phyloP scores from a whole-genome alignment of 768 basidiomycete species.

The Naganishia antarctica region DNA sequence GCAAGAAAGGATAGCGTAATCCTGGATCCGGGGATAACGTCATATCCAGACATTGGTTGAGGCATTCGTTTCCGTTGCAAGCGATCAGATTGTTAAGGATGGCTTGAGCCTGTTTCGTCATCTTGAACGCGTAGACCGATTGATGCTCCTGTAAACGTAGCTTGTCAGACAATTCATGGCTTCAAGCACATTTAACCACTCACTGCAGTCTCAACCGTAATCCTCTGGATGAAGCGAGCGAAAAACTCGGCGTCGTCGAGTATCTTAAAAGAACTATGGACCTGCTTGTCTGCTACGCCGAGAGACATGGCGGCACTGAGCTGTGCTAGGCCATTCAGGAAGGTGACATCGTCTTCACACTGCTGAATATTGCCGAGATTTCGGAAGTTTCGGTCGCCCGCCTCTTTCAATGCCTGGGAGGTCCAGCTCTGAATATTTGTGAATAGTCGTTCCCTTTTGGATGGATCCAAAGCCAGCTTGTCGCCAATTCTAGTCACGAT shows the following conservation, averaged over 20 bases:
- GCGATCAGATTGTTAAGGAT: constrained; percentile 15
- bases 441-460: constrained; percentile 3
- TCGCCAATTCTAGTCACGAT: constrained; percentile 17
- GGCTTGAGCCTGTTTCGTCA: constrained; percentile 14
- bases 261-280: background rate
- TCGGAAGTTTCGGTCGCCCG: constrained; percentile 13
- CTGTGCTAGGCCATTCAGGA: constrained; percentile 1
- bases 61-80: constrained; percentile 9
- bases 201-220: constrained; percentile 11
- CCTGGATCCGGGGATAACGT: constrained; percentile 2
- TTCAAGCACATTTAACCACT: background rate
- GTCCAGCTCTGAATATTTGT: constrained; percentile 15
- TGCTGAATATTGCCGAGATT: constrained; percentile 11
- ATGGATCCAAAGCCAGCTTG: constrained; percentile 6
- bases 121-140: constrained; percentile 14
- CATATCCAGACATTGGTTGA: constrained; percentile 14
- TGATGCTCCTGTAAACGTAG: background rate
- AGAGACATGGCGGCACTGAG: constrained; percentile 12
- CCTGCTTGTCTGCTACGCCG: background rate
- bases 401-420: constrained; percentile 5
- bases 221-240: constrained; percentile 18
- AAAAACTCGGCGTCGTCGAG: constrained; percentile 15
- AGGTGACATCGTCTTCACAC: constrained; percentile 16
- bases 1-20: constrained; percentile 17
- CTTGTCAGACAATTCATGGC: no score